These are phyloP conservation scores for Diaporthe vaccinii DNA, from an alignment of 2,329 filamentous ascomycete species.

Conservation along the genomic window DNA sequence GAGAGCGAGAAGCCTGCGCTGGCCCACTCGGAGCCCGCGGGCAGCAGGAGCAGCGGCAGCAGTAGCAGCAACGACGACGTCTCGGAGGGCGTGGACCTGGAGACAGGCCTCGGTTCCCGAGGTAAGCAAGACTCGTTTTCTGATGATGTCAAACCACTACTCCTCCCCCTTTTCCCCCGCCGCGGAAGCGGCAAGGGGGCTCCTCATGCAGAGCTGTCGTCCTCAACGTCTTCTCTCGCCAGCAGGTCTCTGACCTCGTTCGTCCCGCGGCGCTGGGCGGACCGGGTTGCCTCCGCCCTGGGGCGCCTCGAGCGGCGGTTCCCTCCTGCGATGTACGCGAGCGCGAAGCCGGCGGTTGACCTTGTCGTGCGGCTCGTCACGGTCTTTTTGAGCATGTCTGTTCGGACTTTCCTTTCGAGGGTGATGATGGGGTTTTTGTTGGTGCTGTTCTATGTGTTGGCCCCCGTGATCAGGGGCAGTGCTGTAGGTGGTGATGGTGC, in stretches of 20 bases:
- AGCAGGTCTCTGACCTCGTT: conserved; percentile 36
- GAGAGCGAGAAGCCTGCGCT: conserved; percentile 39
- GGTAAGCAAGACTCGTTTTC: conserved; percentile 30
- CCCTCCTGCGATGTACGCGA: conserved; percentile 25
- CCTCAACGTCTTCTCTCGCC: conserved; percentile 24
- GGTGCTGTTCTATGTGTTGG: conserved; percentile 38
- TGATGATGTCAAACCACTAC: background rate
- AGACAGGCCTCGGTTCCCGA: conserved; percentile 35
- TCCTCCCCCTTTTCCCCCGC: background rate
- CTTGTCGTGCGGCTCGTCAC: conserved; percentile 18
- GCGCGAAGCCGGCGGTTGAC: conserved; percentile 37
- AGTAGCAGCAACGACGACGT: conserved; percentile 8
- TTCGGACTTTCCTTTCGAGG: conserved; percentile 41
- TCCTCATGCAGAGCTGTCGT: background rate
- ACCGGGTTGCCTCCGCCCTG: conserved; percentile 27
- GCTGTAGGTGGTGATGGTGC: background rate
- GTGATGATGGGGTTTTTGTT: conserved; percentile 39
- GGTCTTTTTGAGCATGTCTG: conserved; percentile 40
- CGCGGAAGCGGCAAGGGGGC: background rate
- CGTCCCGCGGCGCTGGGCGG: conserved; percentile 26
- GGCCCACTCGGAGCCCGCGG: background rate
- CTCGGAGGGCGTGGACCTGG: conserved; percentile 39
- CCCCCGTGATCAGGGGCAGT: background rate
- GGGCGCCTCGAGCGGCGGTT: conserved; percentile 31
- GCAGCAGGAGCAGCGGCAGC: background rate